Percentiles rank a stretch among this genome's conserved stretches.
Evolutionary conservation across 768 basidiomycete genomes (phyloP).

Genomic region (Plicaturopsis crispa): DNA sequence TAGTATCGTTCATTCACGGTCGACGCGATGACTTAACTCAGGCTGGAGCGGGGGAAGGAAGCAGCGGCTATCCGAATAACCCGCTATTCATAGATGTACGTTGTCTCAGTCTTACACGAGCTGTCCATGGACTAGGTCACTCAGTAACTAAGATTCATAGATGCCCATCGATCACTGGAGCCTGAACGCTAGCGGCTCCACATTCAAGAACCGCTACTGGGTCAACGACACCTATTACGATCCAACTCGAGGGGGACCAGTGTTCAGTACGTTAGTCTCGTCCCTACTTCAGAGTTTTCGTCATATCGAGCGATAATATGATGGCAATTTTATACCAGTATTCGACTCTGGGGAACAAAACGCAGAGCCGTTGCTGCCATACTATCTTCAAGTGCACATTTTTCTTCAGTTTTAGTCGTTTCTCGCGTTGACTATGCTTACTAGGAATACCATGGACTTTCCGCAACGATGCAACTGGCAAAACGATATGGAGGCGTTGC

Average conservation of each 20-base stretch:
- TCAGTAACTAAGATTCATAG: no score
- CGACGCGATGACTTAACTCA: no score
- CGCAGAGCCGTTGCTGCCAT: conserved; percentile 37
- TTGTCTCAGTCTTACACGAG: no score
- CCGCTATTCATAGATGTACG: no score
- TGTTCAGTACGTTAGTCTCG: conserved; percentile 29
- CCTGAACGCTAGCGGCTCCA: conserved; percentile 18
- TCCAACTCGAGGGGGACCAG: conserved; percentile 38
- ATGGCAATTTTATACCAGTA: conserved; percentile 19
- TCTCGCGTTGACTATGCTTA: neutral
- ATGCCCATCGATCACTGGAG: conserved; percentile 41
- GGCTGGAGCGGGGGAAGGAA: no score
- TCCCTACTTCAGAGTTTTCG: neutral
- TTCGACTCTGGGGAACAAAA: conserved; percentile 47
- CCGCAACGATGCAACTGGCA: conserved; percentile 38
- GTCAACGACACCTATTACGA: conserved; percentile 40
- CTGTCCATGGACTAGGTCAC: no score
- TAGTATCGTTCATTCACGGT: no score
- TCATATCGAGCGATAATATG: no score
- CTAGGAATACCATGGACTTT: conserved; percentile 41
- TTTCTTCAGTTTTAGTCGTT: no score
- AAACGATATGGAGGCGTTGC: conserved; percentile 38
- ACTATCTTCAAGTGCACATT: conserved; percentile 34
- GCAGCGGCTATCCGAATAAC: no score
- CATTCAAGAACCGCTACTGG: conserved; percentile 42